Conservation (phyloP, 805 yeast genomes). For the Starmerella sp. region DNA sequence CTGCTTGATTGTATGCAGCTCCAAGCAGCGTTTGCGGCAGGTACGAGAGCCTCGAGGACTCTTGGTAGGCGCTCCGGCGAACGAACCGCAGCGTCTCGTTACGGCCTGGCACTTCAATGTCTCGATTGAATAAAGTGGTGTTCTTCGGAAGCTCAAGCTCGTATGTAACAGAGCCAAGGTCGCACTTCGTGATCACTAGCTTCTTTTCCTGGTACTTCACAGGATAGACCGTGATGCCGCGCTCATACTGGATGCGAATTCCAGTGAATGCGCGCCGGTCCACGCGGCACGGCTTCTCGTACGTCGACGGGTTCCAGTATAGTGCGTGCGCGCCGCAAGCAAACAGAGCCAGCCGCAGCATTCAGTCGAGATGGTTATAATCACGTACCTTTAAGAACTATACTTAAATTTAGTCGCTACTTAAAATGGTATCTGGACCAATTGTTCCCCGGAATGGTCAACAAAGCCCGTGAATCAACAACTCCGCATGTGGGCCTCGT, state of each 20-base stretch:
- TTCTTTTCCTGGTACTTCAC: background rate
- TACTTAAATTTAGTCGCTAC: too few relatives aligned
- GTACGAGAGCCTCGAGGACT: background rate
- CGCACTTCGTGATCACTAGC: slow-evolving; percentile 6
- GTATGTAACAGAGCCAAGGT: slow-evolving; percentile 1
- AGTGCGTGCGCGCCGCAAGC: too few relatives aligned
- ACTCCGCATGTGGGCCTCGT: background rate
- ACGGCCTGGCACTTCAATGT: background rate
- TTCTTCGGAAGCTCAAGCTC: background rate
- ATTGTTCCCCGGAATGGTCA: too few relatives aligned
- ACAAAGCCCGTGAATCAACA: background rate
- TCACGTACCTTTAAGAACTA: too few relatives aligned
- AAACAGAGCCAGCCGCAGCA: too few relatives aligned
- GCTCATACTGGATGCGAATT: slow-evolving; percentile 8
- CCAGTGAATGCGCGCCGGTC: slow-evolving; percentile 12
- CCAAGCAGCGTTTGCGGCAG: slow-evolving; percentile 14
- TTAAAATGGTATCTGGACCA: too few relatives aligned
- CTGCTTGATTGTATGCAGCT: background rate
- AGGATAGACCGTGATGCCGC: background rate
- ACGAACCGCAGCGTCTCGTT: background rate
- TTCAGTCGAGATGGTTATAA: too few relatives aligned
- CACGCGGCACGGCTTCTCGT: slow-evolving; percentile 6
- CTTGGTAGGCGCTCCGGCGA: slow-evolving; percentile 1
- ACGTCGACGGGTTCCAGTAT: background rate
- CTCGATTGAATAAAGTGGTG: slow-evolving; percentile 6